phyloP scores from a whole-genome alignment of 2,329 filamentous ascomycete species.

The Fusarium penzigii region DNA sequence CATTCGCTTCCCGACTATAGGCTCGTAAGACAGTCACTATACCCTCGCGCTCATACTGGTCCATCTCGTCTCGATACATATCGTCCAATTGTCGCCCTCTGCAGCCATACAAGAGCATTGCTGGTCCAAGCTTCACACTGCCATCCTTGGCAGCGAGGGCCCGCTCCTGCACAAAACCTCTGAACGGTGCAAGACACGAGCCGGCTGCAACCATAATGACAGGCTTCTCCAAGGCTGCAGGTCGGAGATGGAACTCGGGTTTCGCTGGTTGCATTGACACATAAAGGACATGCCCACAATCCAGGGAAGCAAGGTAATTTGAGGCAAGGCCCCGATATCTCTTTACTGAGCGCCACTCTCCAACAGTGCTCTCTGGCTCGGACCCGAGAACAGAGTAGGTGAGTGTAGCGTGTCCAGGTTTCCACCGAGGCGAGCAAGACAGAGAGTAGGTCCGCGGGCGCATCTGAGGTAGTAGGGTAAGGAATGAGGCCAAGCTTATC shows the following conservation, averaged over 20 bases:
- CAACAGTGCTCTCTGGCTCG: too few species aligned
- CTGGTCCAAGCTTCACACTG: constrained; percentile 53
- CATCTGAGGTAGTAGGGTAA: constrained; percentile 67
- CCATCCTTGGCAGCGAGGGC: constrained; percentile 51
- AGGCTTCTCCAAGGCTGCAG: constrained; percentile 42
- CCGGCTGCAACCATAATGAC: constrained; percentile 50
- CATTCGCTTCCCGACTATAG: constrained; percentile 32
- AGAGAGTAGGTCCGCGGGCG: constrained; percentile 53
- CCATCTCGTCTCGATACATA: constrained; percentile 45
- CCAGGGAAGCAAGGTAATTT: constrained; percentile 54
- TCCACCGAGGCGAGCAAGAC: constrained; percentile 66
- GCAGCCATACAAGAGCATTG: constrained; percentile 53
- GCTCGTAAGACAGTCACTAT: constrained; percentile 59
- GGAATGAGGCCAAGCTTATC: constrained; percentile 59
- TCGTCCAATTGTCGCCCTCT: constrained; percentile 45
- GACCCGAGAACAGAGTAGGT: constrained; percentile 1
- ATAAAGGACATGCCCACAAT: constrained; percentile 40
- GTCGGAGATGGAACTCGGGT: constrained; percentile 46
- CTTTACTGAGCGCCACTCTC: too few species aligned
- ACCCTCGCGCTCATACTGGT: constrained; percentile 48
- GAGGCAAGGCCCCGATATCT: constrained; percentile 29
- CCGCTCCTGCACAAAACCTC: constrained; percentile 61
- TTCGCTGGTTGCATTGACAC: constrained; percentile 46
- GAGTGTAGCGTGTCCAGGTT: constrained; percentile 28
- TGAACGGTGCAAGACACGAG: constrained; percentile 59